phyloP scores from a whole-genome alignment of 2,329 filamentous ascomycete genomes.

The Gaeumannomyces tritici region DNA sequence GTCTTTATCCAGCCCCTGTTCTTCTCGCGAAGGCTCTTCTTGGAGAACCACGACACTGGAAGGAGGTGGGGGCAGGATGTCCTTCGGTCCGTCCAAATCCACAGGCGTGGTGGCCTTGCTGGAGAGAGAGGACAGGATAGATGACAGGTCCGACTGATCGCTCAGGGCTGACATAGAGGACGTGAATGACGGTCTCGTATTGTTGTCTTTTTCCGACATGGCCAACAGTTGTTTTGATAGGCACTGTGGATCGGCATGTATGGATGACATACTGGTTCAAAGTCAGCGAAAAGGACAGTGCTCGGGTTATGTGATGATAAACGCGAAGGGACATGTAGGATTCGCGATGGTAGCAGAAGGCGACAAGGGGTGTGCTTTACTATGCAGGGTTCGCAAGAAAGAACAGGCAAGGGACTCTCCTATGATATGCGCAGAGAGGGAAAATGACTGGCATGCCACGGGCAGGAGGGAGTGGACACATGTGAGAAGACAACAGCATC shows the following conservation, averaged over 20 bases:
- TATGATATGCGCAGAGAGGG: not conserved
- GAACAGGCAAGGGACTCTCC: not conserved
- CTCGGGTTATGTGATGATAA: not conserved
- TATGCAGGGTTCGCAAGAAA: not conserved
- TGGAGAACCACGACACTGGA: not conserved
- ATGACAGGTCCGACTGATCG: constrained; percentile 47
- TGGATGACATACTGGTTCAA: not conserved
- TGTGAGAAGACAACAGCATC: not conserved
- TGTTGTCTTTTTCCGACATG: constrained; percentile 9
- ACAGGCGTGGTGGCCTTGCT: constrained; percentile 56
- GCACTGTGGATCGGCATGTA: not conserved
- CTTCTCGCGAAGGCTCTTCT: not conserved
- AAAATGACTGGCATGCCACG: not conserved
- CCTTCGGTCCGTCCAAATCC: constrained; percentile 31
- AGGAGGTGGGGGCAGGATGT: constrained; percentile 9
- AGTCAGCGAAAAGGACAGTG: not conserved
- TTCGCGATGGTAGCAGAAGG: not conserved
- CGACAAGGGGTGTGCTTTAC: not conserved
- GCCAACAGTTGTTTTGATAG: constrained; percentile 5
- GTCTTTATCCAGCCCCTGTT: not conserved
- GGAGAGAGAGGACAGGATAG: constrained; percentile 41
- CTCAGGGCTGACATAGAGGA: constrained; percentile 45
- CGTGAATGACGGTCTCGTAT: constrained; percentile 28
- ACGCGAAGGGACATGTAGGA: not conserved
- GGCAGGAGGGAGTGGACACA: not conserved